Evolutionary conservation across 306 rosid species (phyloP).

Genomic region (Quercus engelmannii): DNA sequence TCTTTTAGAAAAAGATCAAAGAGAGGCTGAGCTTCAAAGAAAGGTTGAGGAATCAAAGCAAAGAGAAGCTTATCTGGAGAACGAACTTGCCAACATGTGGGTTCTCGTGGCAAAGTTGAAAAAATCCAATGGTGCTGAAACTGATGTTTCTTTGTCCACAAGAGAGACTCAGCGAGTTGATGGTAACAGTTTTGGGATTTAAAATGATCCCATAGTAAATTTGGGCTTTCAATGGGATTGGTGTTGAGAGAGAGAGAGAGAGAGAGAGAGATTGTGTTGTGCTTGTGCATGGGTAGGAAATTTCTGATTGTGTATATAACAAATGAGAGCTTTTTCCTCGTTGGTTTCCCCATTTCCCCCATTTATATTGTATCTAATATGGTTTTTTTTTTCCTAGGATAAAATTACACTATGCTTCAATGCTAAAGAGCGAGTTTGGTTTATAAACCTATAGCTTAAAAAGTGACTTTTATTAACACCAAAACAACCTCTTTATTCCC

Average conservation of each 20-base stretch:
- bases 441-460: no score
- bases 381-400: background rate
- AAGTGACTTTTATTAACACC: no score
- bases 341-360: background rate
- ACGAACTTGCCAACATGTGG: constrained; percentile 99
- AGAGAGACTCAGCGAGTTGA: constrained; percentile 40
- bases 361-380: background rate
- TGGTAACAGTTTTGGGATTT: constrained; percentile 41
- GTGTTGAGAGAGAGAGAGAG: constrained; percentile 42
- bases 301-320: constrained; percentile 29
- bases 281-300: constrained; percentile 21
- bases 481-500: no score
- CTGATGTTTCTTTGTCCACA: constrained; percentile 58
- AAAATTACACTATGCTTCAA: background rate
- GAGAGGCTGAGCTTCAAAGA: constrained; percentile 72
- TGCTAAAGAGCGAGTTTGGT: no score
- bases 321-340: background rate
- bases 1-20: constrained; percentile 66
- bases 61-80: constrained; percentile 88
- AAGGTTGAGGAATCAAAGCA: constrained; percentile 92
- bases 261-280: constrained; percentile 30
- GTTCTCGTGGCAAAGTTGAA: constrained; percentile 92
- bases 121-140: constrained; percentile 69
- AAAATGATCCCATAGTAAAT: constrained; percentile 25
- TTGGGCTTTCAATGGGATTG: constrained; percentile 37